These are phyloP conservation scores for Pseudogymnoascus sp. DNA, from an alignment of 2,329 filamentous ascomycete genomes.

Conservation along the genomic window DNA sequence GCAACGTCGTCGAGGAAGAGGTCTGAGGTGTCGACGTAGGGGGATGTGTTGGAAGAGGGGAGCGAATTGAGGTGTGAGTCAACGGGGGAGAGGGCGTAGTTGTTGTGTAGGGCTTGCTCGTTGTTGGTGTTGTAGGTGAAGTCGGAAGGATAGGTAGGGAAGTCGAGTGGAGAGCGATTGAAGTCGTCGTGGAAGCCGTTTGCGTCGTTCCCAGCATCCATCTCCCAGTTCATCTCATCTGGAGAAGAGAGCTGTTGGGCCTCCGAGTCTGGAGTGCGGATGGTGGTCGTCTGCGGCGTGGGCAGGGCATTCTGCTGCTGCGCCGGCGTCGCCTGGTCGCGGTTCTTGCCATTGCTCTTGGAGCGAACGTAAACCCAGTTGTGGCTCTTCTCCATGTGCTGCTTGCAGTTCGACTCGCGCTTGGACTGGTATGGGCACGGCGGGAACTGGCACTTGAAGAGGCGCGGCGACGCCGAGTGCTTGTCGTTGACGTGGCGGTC, in stretches of 20 bases:
- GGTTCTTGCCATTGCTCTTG: constrained; percentile 77
- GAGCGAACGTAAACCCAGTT: constrained; percentile 84
- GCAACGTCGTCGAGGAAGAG: constrained; percentile 44
- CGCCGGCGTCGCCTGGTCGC: constrained; percentile 33
- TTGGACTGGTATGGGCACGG: constrained; percentile 92
- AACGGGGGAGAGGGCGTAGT: background rate
- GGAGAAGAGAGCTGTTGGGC: constrained; percentile 23
- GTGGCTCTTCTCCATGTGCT: constrained; percentile 97
- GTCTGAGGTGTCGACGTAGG: constrained; percentile 30
- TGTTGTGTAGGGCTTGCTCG: constrained; percentile 9
- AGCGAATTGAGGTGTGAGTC: constrained; percentile 4
- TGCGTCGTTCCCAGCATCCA: constrained; percentile 11
- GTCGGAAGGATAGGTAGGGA: constrained; percentile 29
- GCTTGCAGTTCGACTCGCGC: constrained; percentile 93
- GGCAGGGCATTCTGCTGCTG: constrained; percentile 41
- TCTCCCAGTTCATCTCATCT: constrained; percentile 19
- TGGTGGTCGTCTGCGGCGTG: constrained; percentile 48
- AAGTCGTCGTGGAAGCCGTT: constrained; percentile 25
- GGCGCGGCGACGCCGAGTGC: constrained; percentile 69
- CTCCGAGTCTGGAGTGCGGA: constrained; percentile 51
- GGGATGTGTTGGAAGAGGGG: constrained; percentile 22
- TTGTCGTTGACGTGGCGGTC: constrained; percentile 96
- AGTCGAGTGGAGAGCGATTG: constrained; percentile 32
- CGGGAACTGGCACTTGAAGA: constrained; percentile 75
- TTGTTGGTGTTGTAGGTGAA: background rate